Percentiles rank a stretch among this genome's conserved stretches.
These are phyloP conservation scores for Bassia scoparia DNA, from an alignment of 148 eudicot genomes.

Conservation along the genomic window DNA sequence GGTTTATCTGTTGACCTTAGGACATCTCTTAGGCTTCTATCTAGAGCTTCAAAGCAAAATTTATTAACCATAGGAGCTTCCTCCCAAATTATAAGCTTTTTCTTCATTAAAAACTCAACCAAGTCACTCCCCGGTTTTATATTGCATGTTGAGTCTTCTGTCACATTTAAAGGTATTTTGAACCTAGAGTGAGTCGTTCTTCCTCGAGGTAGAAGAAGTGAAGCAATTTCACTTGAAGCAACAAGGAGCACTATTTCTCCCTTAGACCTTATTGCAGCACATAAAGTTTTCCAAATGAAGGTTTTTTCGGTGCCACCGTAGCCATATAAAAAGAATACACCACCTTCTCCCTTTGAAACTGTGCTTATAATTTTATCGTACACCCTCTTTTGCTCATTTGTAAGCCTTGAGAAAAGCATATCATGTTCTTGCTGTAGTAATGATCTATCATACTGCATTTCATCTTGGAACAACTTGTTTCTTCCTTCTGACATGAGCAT, in stretches of 20 bases:
- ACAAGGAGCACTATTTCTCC: conserved; percentile 19
- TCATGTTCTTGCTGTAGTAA: background rate
- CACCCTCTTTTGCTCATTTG: background rate
- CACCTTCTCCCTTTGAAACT: background rate
- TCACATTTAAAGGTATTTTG: background rate
- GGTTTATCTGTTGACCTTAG: background rate
- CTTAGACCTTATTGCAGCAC: background rate
- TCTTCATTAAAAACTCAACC: background rate
- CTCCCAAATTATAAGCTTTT: too few species aligned
- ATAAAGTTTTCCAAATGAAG: conserved; percentile 21
- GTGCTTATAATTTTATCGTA: background rate
- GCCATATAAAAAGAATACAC: conserved; percentile 23
- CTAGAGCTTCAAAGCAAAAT: conserved; percentile 3
- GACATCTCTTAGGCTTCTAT: background rate
- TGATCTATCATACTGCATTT: background rate
- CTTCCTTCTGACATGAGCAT: background rate
- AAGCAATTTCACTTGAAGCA: conserved; percentile 24
- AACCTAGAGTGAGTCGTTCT: conserved; percentile 28
- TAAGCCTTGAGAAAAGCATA: background rate
- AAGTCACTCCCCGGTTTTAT: background rate
- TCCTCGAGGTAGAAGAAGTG: background rate
- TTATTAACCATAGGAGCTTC: conserved; percentile 17
- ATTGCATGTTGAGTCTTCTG: conserved; percentile 16
- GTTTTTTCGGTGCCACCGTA: conserved; percentile 25
- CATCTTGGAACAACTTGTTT: conserved; percentile 9